Evolutionary conservation across 2,329 filamentous ascomycete genomes (phyloP).

Genomic region (Alternaria gaisen): DNA sequence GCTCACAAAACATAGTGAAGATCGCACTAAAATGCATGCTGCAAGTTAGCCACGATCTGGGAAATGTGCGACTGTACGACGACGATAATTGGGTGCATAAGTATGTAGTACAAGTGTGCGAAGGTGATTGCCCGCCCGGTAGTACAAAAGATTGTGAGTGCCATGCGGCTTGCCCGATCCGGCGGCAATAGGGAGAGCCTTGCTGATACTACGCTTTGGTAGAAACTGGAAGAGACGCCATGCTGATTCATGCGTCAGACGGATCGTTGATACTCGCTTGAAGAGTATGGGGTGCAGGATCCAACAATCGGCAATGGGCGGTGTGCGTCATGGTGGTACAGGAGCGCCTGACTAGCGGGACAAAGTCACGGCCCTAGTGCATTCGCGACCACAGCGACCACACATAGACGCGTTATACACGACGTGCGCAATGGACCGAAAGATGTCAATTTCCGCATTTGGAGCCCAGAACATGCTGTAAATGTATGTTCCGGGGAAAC

Average conservation of each 20-base stretch:
- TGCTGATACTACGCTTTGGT: conserved; percentile 12
- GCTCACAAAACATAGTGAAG: conserved; percentile 1
- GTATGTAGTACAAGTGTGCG: conserved; percentile 16
- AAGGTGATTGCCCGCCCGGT: conserved; percentile 15
- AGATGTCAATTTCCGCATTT: background rate
- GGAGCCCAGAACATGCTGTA: background rate
- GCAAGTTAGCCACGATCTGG: conserved; percentile 8
- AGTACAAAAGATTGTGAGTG: conserved; percentile 16
- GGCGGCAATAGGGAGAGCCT: conserved; percentile 10
- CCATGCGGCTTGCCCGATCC: conserved; percentile 16
- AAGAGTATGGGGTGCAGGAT: conserved; percentile 1
- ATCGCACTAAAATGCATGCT: background rate
- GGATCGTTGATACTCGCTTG: conserved; percentile 7
- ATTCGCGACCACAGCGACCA: conserved; percentile 9
- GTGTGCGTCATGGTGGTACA: conserved; percentile 1
- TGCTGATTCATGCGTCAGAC: background rate
- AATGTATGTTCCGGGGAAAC: conserved; percentile 4
- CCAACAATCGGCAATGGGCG: conserved; percentile 6
- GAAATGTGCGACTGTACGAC: conserved; percentile 13
- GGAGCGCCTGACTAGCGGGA: conserved; percentile 2
- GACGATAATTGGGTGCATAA: conserved; percentile 14
- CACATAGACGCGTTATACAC: conserved; percentile 5
- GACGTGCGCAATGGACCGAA: conserved; percentile 4
- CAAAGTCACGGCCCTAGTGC: conserved; percentile 10
- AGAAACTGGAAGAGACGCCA: background rate